Evolutionary conservation across 306 rosid species (phyloP).

Genomic region (Quercus parvula): DNA sequence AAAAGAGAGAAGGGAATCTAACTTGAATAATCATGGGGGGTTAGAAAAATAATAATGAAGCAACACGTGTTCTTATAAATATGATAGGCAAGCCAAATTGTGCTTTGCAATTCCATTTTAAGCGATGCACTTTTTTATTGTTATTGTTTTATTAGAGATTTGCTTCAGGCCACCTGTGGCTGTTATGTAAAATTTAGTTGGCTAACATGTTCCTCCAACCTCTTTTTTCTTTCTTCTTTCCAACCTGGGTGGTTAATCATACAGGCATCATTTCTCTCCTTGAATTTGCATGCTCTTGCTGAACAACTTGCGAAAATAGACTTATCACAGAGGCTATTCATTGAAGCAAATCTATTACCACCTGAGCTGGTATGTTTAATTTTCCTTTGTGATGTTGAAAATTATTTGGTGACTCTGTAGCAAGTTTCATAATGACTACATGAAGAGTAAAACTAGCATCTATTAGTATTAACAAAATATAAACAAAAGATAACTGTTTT

Average conservation of each 20-base stretch:
- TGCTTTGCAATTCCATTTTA: not conserved
- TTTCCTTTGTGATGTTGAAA: conserved; percentile 14
- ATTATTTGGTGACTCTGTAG: conserved; percentile 9
- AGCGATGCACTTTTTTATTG: not conserved
- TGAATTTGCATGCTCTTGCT: conserved; percentile 73
- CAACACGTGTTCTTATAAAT: not conserved
- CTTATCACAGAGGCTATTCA: conserved; percentile 69
- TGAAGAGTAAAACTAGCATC: no score
- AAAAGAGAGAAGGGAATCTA: not conserved
- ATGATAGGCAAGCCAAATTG: not conserved
- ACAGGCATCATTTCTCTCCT: conserved; percentile 74
- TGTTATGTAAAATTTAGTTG: not conserved
- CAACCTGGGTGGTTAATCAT: conserved; percentile 17
- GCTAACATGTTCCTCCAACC: conserved; percentile 8
- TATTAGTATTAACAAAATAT: no score
- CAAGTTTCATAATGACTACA: not conserved
- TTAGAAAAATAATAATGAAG: not conserved
- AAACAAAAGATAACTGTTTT: no score
- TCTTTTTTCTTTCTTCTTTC: conserved; percentile 5
- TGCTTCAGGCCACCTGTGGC: not conserved
- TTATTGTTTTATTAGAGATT: not conserved
- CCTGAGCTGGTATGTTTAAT: conserved; percentile 64
- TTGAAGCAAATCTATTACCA: conserved; percentile 68
- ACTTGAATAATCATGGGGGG: not conserved
- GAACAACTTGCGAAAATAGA: conserved; percentile 63